These are phyloP conservation scores for Sugiyamaella grinbergsii DNA, from an alignment of 1,139 yeast genomes.

Conservation along the genomic window DNA sequence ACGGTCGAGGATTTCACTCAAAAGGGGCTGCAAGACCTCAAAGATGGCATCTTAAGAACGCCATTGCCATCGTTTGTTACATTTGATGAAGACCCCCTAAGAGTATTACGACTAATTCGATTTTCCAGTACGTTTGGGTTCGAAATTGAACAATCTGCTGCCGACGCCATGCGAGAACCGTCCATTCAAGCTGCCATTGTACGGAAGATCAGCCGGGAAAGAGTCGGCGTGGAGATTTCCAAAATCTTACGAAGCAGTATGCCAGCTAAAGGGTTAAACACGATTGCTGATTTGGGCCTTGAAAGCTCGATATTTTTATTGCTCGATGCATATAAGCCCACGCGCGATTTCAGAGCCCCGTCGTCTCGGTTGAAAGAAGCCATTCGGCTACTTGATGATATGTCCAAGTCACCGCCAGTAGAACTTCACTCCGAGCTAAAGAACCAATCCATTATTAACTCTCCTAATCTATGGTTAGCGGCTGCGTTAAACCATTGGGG, in stretches of 20 bases:
- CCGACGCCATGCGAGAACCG: slow-evolving; percentile 63
- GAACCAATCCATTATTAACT: background rate
- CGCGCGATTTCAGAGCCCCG: slow-evolving; percentile 10
- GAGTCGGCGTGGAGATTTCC: slow-evolving; percentile 83
- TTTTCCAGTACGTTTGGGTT: slow-evolving; percentile 83
- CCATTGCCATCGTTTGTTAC: slow-evolving; percentile 85
- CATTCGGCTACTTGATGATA: slow-evolving; percentile 6
- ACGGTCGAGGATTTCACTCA: slow-evolving; percentile 83
- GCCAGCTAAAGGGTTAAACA: slow-evolving; percentile 64
- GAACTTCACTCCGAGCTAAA: slow-evolving; percentile 13
- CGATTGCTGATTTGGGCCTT: slow-evolving; percentile 58
- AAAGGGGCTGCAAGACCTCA: slow-evolving; percentile 69
- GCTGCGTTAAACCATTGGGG: slow-evolving; percentile 47
- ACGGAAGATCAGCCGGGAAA: slow-evolving; percentile 81
- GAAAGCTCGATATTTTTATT: slow-evolving; percentile 58
- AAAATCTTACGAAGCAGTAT: slow-evolving; percentile 68
- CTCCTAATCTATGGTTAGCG: slow-evolving; percentile 16
- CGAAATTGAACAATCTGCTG: slow-evolving; percentile 58
- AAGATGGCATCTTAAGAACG: slow-evolving; percentile 72
- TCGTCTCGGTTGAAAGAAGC: slow-evolving; percentile 2
- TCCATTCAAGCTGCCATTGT: slow-evolving; percentile 61
- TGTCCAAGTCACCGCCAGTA: slow-evolving; percentile 3
- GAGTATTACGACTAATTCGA: slow-evolving; percentile 80
- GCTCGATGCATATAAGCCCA: slow-evolving; percentile 15
- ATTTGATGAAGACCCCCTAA: slow-evolving; percentile 87